Base-by-base conservation (phyloP, 2,329 filamentous ascomycete species). In the Pseudofabraea citricarpa region DNA sequence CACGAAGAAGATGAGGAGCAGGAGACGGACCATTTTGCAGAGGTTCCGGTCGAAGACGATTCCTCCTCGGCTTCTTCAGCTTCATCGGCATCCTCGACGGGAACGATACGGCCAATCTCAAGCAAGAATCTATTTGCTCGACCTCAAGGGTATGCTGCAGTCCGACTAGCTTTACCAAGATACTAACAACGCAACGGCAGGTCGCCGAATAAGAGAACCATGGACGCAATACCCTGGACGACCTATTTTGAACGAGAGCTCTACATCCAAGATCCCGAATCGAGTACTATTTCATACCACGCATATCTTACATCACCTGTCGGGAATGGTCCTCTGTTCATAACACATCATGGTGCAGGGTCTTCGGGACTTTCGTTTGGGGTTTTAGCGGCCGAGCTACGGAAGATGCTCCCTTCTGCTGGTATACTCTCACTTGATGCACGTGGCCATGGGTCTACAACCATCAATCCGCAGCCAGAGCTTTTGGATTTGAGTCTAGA, bases 311-410 rank as follows among this genome's bases (percentile, higher is more conserved):
- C 82, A 16, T 89, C 90, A 1, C 90, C 91, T 1, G 62, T 70
- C 7, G 75, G 75, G 32, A 81, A 75, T 27, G 87, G 85, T 0
- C 90, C 91, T 0, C 72, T 98, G 5, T 90, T 98, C 64, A 85
- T 97, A 47, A 88, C 87, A 67, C 93, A 98, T 61, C 93, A 98
- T 66, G 93, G 93, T 29, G 93, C 88, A 31, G 93, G 93, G 13
- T 95, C 90, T 4, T 95, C 90, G 0, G 94, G 87, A 6, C 77
- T 97, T 46, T 95, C 90, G 2, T 98, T 97, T 66, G 90, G 90
- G 5, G 74, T 88, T 4, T 81, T 95, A 48, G 81, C 84, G 2
- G 74, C 79, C 35, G 86, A 94, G 61, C 81, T 97, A 48, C 78
- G 83, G 41, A 87, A 85, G 61, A 73, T 79, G 6, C 71, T 95